Conservation (phyloP, 2,329 filamentous ascomycete species). For the Septoria linicola region DNA sequence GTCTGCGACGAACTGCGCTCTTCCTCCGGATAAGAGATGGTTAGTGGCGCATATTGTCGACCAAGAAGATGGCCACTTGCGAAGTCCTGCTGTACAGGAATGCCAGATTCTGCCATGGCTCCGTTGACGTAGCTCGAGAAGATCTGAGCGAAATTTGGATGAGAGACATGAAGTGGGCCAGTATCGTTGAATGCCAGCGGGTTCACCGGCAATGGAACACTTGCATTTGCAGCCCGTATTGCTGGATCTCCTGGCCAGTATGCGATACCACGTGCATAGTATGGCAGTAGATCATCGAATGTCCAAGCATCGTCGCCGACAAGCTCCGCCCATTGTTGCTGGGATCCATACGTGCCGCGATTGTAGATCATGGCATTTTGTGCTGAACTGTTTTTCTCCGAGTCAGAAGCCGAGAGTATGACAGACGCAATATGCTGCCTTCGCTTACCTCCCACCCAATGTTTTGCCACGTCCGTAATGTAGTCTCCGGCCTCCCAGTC, state of each 20-base stretch:
- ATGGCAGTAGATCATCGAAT: conserved; percentile 33
- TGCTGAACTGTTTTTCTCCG: conserved; percentile 22
- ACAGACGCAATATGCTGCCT: too few relatives aligned
- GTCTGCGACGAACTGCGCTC: conserved; percentile 21
- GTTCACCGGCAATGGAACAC: conserved; percentile 15
- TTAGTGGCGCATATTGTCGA: conserved; percentile 22
- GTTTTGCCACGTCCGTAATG: conserved; percentile 34
- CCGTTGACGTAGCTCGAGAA: conserved; percentile 15
- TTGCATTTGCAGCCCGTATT: conserved; percentile 18
- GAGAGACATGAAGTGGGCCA: conserved; percentile 17
- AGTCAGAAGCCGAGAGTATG: not conserved
- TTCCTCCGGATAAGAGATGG: conserved; percentile 21
- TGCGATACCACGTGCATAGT: conserved; percentile 20
- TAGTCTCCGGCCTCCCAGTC: conserved; percentile 12
- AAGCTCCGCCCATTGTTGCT: conserved; percentile 40
- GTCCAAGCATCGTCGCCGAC: conserved; percentile 39
- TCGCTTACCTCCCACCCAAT: conserved; percentile 27
- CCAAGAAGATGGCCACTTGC: conserved; percentile 17
- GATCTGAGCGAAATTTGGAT: conserved; percentile 19
- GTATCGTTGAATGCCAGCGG: conserved; percentile 2
- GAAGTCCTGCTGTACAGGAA: conserved; percentile 17
- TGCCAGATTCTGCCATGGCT: conserved; percentile 17
- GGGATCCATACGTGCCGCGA: conserved; percentile 35
- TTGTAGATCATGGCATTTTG: conserved; percentile 34
- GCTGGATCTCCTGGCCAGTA: conserved; percentile 7